These are phyloP conservation scores for Stachybotrys elegans DNA, from an alignment of 2,329 filamentous ascomycete genomes.

Conservation along the genomic window DNA sequence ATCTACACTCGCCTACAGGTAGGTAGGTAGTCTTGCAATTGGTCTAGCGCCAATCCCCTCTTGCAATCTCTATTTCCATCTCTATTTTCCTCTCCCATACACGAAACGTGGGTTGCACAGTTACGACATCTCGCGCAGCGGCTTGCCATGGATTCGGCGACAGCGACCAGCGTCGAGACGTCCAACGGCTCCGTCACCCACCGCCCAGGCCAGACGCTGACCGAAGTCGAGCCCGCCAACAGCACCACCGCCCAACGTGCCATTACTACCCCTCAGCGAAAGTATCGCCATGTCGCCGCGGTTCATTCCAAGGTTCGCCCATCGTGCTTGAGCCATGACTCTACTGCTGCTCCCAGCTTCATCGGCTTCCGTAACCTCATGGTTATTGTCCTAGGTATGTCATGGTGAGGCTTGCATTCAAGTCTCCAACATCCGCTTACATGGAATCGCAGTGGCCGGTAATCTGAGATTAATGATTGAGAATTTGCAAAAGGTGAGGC, in stretches of 20 bases:
- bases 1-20: too few species aligned
- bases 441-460: slow-evolving; percentile 74
- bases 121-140: too few species aligned
- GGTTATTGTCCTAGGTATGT: slow-evolving; percentile 80
- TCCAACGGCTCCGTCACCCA: slow-evolving; percentile 20
- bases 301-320: slow-evolving; percentile 68
- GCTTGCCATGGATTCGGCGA: slow-evolving; percentile 34
- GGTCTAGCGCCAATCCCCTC: too few species aligned
- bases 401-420: slow-evolving; percentile 6
- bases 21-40: too few species aligned
- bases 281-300: slow-evolving; percentile 89
- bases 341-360: slow-evolving; percentile 71
- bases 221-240: slow-evolving; percentile 16
- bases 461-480: slow-evolving; percentile 94
- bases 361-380: slow-evolving; percentile 93
- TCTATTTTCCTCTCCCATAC: too few species aligned
- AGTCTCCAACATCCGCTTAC: slow-evolving; percentile 14
- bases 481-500: slow-evolving; percentile 81
- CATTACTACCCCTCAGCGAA: slow-evolving; percentile 35
- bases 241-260: slow-evolving; percentile 17
- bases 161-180: slow-evolving; percentile 28
- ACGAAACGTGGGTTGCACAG: too few species aligned
- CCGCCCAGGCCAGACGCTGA: slow-evolving; percentile 20
- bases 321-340: slow-evolving; percentile 84
- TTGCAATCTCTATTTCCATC: too few species aligned